These are phyloP conservation scores for Colletotrichum brevisporum DNA, from an alignment of 2,329 filamentous ascomycete genomes.

Conservation along the genomic window DNA sequence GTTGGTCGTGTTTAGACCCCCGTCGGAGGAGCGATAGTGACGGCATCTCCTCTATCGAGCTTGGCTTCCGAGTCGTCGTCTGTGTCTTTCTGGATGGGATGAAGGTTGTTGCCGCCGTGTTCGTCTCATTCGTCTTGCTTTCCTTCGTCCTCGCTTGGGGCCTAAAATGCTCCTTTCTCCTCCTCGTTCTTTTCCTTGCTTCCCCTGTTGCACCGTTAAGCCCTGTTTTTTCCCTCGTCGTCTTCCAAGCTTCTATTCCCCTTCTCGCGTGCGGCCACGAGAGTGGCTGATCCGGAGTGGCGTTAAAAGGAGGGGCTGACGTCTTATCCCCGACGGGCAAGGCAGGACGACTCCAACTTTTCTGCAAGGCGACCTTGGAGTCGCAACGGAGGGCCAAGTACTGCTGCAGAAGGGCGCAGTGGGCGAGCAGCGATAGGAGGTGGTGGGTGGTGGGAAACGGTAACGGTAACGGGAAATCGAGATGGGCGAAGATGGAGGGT, in stretches of 20 bases:
- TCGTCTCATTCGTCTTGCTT: constrained; percentile 32
- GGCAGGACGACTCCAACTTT: constrained; percentile 23
- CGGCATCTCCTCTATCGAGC: constrained; percentile 46
- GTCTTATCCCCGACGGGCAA: constrained; percentile 29
- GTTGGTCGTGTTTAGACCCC: constrained; percentile 40
- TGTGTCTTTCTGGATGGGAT: constrained; percentile 11
- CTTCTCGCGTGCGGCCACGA: not conserved
- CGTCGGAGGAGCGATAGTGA: constrained; percentile 50
- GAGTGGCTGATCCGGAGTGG: constrained; percentile 29
- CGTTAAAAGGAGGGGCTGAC: constrained; percentile 19
- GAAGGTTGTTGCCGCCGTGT: constrained; percentile 10
- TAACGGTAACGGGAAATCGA: not conserved
- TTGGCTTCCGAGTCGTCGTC: constrained; percentile 10
- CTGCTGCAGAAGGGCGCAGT: constrained; percentile 14
- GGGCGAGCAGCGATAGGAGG: not conserved
- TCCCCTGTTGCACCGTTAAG: not conserved
- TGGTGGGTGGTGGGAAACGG: not conserved
- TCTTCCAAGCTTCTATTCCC: constrained; percentile 19
- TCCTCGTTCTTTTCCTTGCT: not conserved
- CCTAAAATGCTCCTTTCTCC: too few species aligned
- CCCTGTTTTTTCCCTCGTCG: constrained; percentile 5
- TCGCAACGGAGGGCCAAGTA: constrained; percentile 23
- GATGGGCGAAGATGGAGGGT: constrained; percentile 12
- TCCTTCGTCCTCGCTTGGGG: not conserved
- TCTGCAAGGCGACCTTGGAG: constrained; percentile 24